Evolutionary conservation across 2,329 filamentous ascomycete genomes (phyloP), one percentile per base, ranked within the genome.

Genomic region (Hypoxylon sp.): DNA sequence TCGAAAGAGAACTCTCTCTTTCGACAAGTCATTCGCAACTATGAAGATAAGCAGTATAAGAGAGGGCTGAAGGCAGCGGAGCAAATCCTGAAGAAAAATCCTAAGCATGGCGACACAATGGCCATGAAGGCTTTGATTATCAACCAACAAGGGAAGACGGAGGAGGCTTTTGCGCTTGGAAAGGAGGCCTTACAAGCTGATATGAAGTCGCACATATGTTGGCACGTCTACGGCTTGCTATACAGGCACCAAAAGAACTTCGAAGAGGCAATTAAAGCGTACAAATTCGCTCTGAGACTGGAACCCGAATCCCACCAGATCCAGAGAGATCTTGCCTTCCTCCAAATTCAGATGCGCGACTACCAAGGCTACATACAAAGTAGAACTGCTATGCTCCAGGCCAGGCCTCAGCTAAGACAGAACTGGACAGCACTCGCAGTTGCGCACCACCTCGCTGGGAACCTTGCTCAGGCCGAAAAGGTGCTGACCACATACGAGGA

Each of bases 171-270:
- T 79, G 89, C 90, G 49, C 86, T 99, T 65, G 95, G 93, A 76
- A 99, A 98, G 83, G 88, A 94, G 72, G 96, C 97, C 34, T 86
- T 99, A 75, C 94, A 91, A 73, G 93, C 94, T 76, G 94, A 98
- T 80, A 98, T 99, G 94, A 98, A 97, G 84, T 98, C 94, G 76
- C 95, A 98, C 82, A 94, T 99, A 76, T 98, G 94, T 85, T 99
- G 96, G 96, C 97, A 99, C 81, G 96, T 99, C 67, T 99, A 98
- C 80, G 96, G 97, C 32, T 83, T 99, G 73, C 87, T 99, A 55
- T 98, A 97, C 82, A 91, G 95, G 56, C 91, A 93, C 52, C 91
- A 92, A 78, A 98, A 98, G 86, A 98, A 99, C 82, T 98, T 97
- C 75, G 96, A 98, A 80, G 96, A 98, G 83, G 95, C 97, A 9